These are phyloP conservation scores for Syzygium aqueum DNA, from an alignment of 345 rosid genomes.

Conservation along the genomic window DNA sequence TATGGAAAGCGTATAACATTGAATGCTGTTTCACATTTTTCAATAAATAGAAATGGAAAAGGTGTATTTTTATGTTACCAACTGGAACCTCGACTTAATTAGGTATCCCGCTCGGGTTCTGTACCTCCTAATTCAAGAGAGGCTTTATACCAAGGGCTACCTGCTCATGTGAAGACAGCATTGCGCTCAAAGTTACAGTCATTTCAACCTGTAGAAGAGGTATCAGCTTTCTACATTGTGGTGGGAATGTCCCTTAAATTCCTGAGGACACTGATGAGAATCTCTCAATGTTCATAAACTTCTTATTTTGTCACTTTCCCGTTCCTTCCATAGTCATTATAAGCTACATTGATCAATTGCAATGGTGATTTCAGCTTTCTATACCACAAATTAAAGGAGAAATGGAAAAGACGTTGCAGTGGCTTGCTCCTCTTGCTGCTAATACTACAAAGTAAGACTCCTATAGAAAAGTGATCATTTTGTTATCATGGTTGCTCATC, in stretches of 20 bases:
- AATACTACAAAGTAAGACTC: constrained; percentile 82
- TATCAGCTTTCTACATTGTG: constrained; percentile 8
- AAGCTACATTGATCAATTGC: not conserved
- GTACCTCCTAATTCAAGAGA: constrained; percentile 93
- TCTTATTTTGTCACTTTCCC: not conserved
- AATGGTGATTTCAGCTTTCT: constrained; percentile 45
- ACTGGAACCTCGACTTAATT: not conserved
- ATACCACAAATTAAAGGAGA: constrained; percentile 79
- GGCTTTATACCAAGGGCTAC: constrained; percentile 91
- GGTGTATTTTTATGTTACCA: not conserved
- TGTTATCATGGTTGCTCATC: not conserved
- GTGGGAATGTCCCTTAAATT: not conserved
- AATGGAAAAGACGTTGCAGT: constrained; percentile 91
- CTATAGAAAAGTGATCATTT: no score
- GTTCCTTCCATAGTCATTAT: not conserved
- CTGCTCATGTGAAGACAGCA: constrained; percentile 76
- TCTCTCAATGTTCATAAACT: not conserved
- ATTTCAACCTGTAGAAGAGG: constrained; percentile 77
- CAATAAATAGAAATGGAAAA: not conserved
- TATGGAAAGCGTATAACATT: not conserved
- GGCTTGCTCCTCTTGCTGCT: constrained; percentile 93
- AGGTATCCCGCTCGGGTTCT: constrained; percentile 95
- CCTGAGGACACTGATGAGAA: not conserved
- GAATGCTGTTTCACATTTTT: not conserved
- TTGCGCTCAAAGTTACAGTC: constrained; percentile 67